phyloP scores from a whole-genome alignment of 768 basidiomycete species.

The Boletus insuetus region DNA sequence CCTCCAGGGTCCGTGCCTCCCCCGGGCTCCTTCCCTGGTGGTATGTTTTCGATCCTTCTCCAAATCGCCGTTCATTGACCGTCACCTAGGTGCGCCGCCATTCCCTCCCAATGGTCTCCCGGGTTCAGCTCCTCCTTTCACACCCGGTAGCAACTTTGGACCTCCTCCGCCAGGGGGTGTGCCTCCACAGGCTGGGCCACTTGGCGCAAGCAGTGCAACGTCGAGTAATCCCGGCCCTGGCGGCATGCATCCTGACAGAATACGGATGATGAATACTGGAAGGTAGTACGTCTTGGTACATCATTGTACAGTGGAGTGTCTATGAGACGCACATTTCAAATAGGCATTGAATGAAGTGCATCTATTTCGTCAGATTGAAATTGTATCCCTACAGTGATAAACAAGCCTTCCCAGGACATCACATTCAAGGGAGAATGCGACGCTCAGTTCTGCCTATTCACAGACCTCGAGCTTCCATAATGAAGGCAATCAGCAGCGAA shows the following conservation, averaged over 20 bases:
- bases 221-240: constrained; percentile 47
- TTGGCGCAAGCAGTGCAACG: constrained; percentile 26
- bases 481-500: constrained; percentile 23
- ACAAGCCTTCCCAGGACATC: neutral
- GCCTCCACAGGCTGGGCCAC: constrained; percentile 44
- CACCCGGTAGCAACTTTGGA: constrained; percentile 32
- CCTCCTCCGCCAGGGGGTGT: constrained; percentile 39
- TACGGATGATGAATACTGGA: constrained; percentile 67
- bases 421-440: neutral
- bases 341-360: neutral
- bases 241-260: constrained; percentile 82
- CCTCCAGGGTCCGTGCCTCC: constrained; percentile 57
- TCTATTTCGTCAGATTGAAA: neutral
- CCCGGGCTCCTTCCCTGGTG: constrained; percentile 47
- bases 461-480: constrained; percentile 9
- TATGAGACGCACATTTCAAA: neutral
- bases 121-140: constrained; percentile 31
- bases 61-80: neutral
- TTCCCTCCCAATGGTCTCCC: constrained; percentile 46
- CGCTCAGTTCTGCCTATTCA: neutral
- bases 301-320: neutral
- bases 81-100: constrained; percentile 41
- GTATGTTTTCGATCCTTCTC: constrained; percentile 30
- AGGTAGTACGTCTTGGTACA: constrained; percentile 10
- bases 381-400: neutral